Conservation (phyloP, 179 eudicot genomes). For the Heliamphora pulchella region DNA sequence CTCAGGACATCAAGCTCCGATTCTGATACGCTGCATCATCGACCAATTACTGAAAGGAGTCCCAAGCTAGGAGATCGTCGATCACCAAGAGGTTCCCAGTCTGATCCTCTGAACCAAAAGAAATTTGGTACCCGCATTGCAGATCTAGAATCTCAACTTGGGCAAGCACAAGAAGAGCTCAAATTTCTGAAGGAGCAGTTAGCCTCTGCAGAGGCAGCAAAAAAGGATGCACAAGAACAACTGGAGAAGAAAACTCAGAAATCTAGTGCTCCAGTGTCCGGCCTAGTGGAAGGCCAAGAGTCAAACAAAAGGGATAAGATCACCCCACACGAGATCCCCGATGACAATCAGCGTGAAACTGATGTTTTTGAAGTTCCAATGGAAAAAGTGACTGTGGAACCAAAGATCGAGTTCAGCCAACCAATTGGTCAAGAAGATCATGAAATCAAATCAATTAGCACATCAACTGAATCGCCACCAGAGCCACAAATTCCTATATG, state of each 20-base stretch:
- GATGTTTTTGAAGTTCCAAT: slow-evolving; percentile 86
- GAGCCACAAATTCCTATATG: slow-evolving; percentile 31
- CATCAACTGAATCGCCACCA: slow-evolving; percentile 5
- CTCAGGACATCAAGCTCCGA: slow-evolving; percentile 56
- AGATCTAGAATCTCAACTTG: slow-evolving; percentile 75
- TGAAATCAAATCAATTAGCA: slow-evolving; percentile 25
- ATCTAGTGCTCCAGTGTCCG: slow-evolving; percentile 12
- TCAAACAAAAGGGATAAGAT: slow-evolving; percentile 9
- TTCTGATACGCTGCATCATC: slow-evolving; percentile 52
- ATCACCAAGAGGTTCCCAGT: slow-evolving; percentile 55
- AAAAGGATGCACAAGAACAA: slow-evolving; percentile 53
- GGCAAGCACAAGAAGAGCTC: slow-evolving; percentile 78
- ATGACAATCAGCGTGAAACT: slow-evolving; percentile 41
- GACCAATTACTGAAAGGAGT: slow-evolving; percentile 39
- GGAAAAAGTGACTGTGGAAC: slow-evolving; percentile 32
- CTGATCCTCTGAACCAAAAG: slow-evolving; percentile 55
- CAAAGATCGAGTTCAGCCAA: slow-evolving; percentile 22
- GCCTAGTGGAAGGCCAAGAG: slow-evolving; percentile 9
- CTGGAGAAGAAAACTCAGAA: slow-evolving; percentile 45
- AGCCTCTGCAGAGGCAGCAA: slow-evolving; percentile 52
- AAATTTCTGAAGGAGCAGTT: slow-evolving; percentile 66
- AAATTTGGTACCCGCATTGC: slow-evolving; percentile 74
- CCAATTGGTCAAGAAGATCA: slow-evolving; percentile 23
- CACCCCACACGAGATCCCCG: slow-evolving; percentile 20
- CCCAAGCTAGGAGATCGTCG: slow-evolving; percentile 52